Base-by-base conservation (phyloP, 2,329 filamentous ascomycete species). In the Pochonia chlamydosporia region DNA sequence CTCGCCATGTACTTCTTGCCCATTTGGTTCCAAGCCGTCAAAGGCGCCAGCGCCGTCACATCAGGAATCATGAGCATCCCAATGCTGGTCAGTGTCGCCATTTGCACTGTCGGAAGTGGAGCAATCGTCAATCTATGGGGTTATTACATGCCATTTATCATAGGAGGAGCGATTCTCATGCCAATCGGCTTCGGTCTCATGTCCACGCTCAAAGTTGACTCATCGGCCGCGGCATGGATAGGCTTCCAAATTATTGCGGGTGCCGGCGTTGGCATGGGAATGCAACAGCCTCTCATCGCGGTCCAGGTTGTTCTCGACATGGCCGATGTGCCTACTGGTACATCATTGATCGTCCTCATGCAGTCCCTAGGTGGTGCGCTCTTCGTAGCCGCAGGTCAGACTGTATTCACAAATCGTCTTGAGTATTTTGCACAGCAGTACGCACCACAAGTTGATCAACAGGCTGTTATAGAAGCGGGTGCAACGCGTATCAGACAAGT, bases 391-490 rank as follows among this genome's bases (percentile, higher is more conserved):
- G 65, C 74, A 5, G 75, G 64, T 0, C 68, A 79, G 50, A 71
- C 68, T 10, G 67, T 79, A 11, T 78, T 79, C 49, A 69, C 67
- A 40, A 76, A 76, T 53, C 59, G 64, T 8, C 65, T 80, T 2
- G 55, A 71, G 18, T 52, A 60, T 10, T 63, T 70, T 35, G 49
- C 76, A 5, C 55, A 52, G 3, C 56, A 58, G n/a, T 54, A 60
- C 42, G 60, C 68, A 3, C 71, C 70, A 0, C 54, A 44, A 0
- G 44, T 73, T 1, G 57, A 70, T 24, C 61, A 67, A 1, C 4
- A 49, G 1, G 40, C 53, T 4, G 59, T 74, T 2, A 51, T 70
- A 1, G 52, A 26, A 1, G 54, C 59, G 0, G 71, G 71, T 24
- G 69, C 67, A 4, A 70, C 71, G 3, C 60, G 60, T 3, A 54